phyloP scores from a whole-genome alignment of 306 rosid genomes.

The Quercus alba region DNA sequence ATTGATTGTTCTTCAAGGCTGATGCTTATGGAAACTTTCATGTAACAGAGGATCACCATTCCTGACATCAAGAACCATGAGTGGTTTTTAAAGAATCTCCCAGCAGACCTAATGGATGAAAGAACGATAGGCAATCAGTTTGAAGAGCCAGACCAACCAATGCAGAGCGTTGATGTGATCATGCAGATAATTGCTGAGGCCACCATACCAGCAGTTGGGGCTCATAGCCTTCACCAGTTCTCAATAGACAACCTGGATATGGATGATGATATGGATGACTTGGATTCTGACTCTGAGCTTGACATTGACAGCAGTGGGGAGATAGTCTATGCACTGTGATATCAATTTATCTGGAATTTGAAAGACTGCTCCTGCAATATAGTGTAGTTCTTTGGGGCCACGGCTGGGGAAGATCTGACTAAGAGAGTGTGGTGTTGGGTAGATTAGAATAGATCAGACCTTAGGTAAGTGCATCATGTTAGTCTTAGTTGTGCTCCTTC shows the following conservation, averaged over 20 bases:
- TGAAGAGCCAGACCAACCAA: conserved; percentile 89
- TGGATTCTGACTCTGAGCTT: conserved; percentile 79
- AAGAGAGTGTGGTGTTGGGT: conserved; percentile 15
- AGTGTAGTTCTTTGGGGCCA: conserved; percentile 4
- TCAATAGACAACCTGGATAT: conserved; percentile 50
- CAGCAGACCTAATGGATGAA: conserved; percentile 75
- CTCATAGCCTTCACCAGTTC: conserved; percentile 41
- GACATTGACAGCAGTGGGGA: conserved; percentile 96
- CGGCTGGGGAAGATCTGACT: conserved; percentile 12
- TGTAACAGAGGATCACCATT: conserved; percentile 73
- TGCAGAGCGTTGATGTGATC: conserved; percentile 74
- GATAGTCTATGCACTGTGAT: conserved; percentile 81
- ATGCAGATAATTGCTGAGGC: conserved; percentile 97
- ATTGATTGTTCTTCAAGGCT: not conserved
- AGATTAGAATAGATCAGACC: conserved; percentile 15
- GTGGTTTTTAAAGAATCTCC: conserved; percentile 88
- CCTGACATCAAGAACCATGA: conserved; percentile 74
- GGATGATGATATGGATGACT: conserved; percentile 79
- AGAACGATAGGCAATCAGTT: conserved; percentile 54
- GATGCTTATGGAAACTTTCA: conserved; percentile 21
- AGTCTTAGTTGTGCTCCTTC: conserved; percentile 1
- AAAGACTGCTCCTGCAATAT: conserved; percentile 2
- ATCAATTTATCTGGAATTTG: conserved; percentile 6
- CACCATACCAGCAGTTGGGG: conserved; percentile 80
- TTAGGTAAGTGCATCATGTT: not conserved